Conservation (phyloP, 2,329 filamentous ascomycete genomes). For the Botrytis paeoniae region DNA sequence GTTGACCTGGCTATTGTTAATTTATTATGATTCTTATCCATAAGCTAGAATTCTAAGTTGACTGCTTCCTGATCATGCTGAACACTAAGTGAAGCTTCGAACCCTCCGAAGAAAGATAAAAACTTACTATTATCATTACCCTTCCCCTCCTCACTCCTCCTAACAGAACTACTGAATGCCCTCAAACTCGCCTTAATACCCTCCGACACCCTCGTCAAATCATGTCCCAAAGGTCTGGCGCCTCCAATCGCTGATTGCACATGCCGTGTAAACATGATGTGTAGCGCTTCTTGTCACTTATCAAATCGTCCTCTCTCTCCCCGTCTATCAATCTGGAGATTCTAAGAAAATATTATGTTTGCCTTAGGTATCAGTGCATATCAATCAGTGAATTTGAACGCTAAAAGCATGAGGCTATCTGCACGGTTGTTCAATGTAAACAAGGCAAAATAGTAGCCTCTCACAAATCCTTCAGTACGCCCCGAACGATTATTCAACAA, state of each 20-base stretch:
- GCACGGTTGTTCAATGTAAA: neutral
- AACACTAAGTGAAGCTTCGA: neutral
- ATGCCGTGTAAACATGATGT: constrained; percentile 40
- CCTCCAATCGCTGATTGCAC: constrained; percentile 36
- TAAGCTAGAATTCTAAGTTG: accelerated
- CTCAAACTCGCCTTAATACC: constrained; percentile 37
- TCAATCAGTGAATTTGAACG: neutral
- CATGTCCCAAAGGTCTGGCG: constrained; percentile 32
- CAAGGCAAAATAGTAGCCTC: constrained; percentile 14
- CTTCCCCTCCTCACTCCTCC: constrained; percentile 27
- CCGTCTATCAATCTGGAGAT: neutral
- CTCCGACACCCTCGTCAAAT: constrained; percentile 34
- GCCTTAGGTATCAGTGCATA: neutral
- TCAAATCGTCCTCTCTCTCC: neutral
- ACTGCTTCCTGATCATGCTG: no score
- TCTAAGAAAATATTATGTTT: constrained; percentile 8
- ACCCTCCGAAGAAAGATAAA: neutral
- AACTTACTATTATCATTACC: constrained; percentile 22
- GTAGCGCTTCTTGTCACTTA: neutral
- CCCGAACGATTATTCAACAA: neutral
- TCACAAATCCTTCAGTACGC: neutral
- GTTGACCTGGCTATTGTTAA: constrained; percentile 1
- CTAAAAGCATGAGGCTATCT: neutral
- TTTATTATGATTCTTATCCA: neutral
- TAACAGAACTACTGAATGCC: constrained; percentile 35